These are phyloP conservation scores for Globisporangium sylvaticum DNA, from an alignment of 352 stramenopile species.

Conservation along the genomic window DNA sequence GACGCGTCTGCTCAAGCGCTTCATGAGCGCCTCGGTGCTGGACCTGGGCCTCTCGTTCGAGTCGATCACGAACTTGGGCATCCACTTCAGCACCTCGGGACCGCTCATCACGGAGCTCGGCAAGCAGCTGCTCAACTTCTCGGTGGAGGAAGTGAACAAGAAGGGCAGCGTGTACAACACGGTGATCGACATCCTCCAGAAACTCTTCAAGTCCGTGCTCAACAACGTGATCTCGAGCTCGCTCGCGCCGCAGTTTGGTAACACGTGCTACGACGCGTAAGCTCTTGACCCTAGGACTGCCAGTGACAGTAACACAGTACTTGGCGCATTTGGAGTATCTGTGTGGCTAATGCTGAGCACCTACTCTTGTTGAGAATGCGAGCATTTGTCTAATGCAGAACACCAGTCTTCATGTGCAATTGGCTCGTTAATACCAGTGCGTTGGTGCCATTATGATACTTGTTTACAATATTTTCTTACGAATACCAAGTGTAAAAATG, in stretches of 20 bases:
- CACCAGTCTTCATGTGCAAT: background rate
- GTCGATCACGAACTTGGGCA: slow-evolving; percentile 2
- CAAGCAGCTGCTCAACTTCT: slow-evolving; percentile 11
- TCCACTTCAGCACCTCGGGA: slow-evolving; percentile 11
- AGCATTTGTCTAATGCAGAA: background rate
- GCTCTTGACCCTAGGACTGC: background rate
- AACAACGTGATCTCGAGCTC: slow-evolving; percentile 2
- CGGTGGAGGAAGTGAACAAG: slow-evolving; percentile 7
- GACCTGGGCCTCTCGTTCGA: slow-evolving; percentile 11
- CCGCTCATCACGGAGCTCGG: slow-evolving; percentile 11
- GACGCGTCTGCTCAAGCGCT: slow-evolving; percentile 7
- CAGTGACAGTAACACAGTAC: background rate
- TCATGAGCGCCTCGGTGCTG: slow-evolving; percentile 2
- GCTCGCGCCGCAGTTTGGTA: slow-evolving; percentile 10
- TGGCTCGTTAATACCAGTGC: background rate
- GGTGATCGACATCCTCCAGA: slow-evolving; percentile 3
- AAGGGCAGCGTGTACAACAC: slow-evolving; percentile 8
- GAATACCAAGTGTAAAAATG: no score
- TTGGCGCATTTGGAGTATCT: background rate
- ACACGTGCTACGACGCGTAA: slow-evolving; percentile 13
- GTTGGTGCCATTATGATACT: background rate
- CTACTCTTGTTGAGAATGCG: background rate
- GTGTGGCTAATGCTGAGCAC: background rate
- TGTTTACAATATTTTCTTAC: background rate
- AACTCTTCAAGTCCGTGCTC: slow-evolving; percentile 12